Base-by-base conservation (phyloP, 179 eudicot genomes). In the Silene vulgaris region DNA sequence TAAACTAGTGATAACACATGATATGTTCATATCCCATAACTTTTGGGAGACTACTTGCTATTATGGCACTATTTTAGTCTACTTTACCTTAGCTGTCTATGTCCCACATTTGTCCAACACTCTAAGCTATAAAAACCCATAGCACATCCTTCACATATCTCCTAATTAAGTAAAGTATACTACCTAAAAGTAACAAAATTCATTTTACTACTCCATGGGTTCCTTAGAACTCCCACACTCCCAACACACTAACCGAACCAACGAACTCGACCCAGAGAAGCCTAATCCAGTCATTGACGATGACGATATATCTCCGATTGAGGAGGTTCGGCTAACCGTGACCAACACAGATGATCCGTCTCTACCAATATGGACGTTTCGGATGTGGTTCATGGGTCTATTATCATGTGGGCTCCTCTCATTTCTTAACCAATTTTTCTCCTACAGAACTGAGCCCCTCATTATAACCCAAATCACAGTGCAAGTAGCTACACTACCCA, bases 341-440 rank as follows among this genome's bases (percentile, higher is more conserved):
- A 26, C 88, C 61, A 90, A 85, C 83, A 84, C 88, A 52, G 96
- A 92, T 79, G 96, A 92, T 82, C 91, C 92, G 30, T 85, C 83
- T 75, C 87, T 88, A 40, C 96, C 97, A 13, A 88, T 90, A 66
- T 92, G 94, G 94, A 90, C 94, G 30, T 92, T 92, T 74, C 88
- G 96, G 66, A 89, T 92, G 96, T 92, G 97, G 97, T 86, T 86
- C 80, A 64, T 92, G 75, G 97, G 96, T 37, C n/a, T 92, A 11
- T 8, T 88, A 1, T 92, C 97, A 1, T 90, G 97, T 79, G 84
- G 62, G 5, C 69, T 90, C 5, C 88, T 90, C 23, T 89, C 97
- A 5, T 90, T 90, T 70, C 89, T 90, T 50, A 89, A 90, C 88
- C 93, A 91, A 17, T 92, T 92, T 81, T 92, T 92, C 69, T 79